Conservation (phyloP, 805 yeast species). For the Kluyveromyces dobzhanskii region DNA sequence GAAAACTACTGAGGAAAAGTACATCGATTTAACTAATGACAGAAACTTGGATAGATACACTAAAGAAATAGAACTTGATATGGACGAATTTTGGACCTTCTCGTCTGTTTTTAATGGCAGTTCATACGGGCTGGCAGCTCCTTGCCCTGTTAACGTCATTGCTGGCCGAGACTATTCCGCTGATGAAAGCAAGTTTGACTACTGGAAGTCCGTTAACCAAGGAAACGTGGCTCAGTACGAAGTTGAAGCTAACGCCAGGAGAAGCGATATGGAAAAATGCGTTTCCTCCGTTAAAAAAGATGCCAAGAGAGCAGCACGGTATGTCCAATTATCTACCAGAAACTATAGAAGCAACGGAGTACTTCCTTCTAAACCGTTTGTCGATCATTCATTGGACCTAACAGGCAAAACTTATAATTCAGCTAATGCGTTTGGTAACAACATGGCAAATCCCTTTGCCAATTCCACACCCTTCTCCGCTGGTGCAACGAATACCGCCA, state of each 20-base stretch:
- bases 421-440: neutral
- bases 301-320: slow-evolving; percentile 46
- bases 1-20: slow-evolving; percentile 13
- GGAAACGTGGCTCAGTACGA: slow-evolving; percentile 34
- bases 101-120: slow-evolving; percentile 33
- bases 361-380: slow-evolving; percentile 25
- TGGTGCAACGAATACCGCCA: slow-evolving; percentile 8
- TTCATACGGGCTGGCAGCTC: slow-evolving; percentile 40
- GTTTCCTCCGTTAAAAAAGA: slow-evolving; percentile 32
- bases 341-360: slow-evolving; percentile 22
- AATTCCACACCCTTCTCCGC: neutral
- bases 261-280: slow-evolving; percentile 40
- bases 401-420: slow-evolving; percentile 14
- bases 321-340: slow-evolving; percentile 39
- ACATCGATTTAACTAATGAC: slow-evolving; percentile 20
- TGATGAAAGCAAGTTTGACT: slow-evolving; percentile 45
- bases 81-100: slow-evolving; percentile 15
- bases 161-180: slow-evolving; percentile 44
- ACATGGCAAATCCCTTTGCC: neutral
- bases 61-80: slow-evolving; percentile 23
- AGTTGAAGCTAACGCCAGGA: slow-evolving; percentile 34
- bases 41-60: slow-evolving; percentile 17
- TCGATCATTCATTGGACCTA: slow-evolving; percentile 29
- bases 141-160: slow-evolving; percentile 42
- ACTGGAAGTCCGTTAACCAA: slow-evolving; percentile 33